phyloP scores from a whole-genome alignment of 257 asterid genomes.

The Linaria vulgaris region DNA sequence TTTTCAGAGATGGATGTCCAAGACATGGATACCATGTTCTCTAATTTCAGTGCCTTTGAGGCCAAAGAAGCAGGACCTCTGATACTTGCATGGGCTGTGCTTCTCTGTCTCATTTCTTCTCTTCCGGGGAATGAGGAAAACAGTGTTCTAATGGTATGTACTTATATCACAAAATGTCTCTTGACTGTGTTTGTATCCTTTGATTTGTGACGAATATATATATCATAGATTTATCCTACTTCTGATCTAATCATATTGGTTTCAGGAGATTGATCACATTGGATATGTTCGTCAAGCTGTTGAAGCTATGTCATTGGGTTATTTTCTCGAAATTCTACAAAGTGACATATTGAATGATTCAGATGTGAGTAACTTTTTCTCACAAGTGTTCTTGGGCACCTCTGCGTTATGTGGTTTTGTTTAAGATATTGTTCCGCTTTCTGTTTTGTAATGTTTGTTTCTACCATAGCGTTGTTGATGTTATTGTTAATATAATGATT shows the following conservation, averaged over 20 bases:
- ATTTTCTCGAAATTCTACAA: slow-evolving; percentile 73
- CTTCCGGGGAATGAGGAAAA: slow-evolving; percentile 78
- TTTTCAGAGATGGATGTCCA: slow-evolving; percentile 76
- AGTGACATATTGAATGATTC: slow-evolving; percentile 66
- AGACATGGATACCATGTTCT: slow-evolving; percentile 65
- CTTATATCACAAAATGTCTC: slow-evolving; percentile 23
- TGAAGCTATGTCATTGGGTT: slow-evolving; percentile 72
- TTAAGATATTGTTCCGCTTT: neutral
- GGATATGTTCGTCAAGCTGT: slow-evolving; percentile 90
- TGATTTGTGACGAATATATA: slow-evolving; percentile 4
- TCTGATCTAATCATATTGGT: slow-evolving; percentile 18
- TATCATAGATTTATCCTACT: neutral
- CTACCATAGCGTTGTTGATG: neutral
- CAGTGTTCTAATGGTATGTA: slow-evolving; percentile 58
- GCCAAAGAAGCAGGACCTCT: slow-evolving; percentile 82
- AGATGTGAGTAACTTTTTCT: slow-evolving; percentile 58
- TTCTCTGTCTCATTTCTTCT: slow-evolving; percentile 81
- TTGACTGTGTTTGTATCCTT: slow-evolving; percentile 12
- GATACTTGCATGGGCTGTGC: slow-evolving; percentile 92
- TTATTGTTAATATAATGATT: neutral
- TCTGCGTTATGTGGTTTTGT: neutral
- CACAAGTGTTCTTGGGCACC: slow-evolving; percentile 16
- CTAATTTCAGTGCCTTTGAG: slow-evolving; percentile 55
- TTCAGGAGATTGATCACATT: slow-evolving; percentile 86
- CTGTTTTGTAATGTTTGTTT: slow-evolving; percentile 10